These are phyloP conservation scores for Yamadazyma spencermartinsiae DNA, from an alignment of 1,139 yeast genomes.

Conservation along the genomic window DNA sequence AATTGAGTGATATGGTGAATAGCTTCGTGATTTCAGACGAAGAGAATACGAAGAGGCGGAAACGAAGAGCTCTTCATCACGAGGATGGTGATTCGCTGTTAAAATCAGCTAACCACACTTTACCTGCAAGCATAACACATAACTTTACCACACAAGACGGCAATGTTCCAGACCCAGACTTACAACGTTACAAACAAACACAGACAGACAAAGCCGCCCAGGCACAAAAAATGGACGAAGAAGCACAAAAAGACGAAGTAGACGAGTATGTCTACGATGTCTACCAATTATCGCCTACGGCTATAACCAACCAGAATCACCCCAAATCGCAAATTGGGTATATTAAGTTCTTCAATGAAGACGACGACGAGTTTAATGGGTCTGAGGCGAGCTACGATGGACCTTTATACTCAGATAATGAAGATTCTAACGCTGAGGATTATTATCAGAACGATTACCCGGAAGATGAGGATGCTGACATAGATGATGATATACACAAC, in stretches of 20 bases:
- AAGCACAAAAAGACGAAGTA: conserved; percentile 43
- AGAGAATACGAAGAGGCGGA: conserved; percentile 4
- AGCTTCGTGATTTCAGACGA: conserved; percentile 41
- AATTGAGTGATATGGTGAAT: conserved; percentile 67
- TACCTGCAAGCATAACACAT: neutral
- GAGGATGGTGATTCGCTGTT: neutral
- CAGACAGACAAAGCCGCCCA: neutral
- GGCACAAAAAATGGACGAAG: neutral
- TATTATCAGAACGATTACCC: conserved; percentile 94
- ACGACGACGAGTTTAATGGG: conserved; percentile 33
- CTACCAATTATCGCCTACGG: conserved; percentile 44
- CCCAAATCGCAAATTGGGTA: conserved; percentile 62
- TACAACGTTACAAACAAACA: too few species aligned
- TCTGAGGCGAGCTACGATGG: conserved; percentile 45
- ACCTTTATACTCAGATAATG: conserved; percentile 40
- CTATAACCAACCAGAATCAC: conserved; percentile 53
- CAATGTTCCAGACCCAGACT: too few species aligned
- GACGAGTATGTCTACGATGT: conserved; percentile 89
- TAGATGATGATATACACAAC: conserved; percentile 32
- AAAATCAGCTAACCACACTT: conserved; percentile 8
- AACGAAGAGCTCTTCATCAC: conserved; percentile 8
- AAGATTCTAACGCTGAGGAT: conserved; percentile 70
- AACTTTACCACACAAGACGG: too few species aligned
- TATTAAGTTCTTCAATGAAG: conserved; percentile 67
- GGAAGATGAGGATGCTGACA: conserved; percentile 76